Evolutionary conservation across 73 alveolate genomes (phyloP).

Genomic region (Blepharisma stoltei): DNA sequence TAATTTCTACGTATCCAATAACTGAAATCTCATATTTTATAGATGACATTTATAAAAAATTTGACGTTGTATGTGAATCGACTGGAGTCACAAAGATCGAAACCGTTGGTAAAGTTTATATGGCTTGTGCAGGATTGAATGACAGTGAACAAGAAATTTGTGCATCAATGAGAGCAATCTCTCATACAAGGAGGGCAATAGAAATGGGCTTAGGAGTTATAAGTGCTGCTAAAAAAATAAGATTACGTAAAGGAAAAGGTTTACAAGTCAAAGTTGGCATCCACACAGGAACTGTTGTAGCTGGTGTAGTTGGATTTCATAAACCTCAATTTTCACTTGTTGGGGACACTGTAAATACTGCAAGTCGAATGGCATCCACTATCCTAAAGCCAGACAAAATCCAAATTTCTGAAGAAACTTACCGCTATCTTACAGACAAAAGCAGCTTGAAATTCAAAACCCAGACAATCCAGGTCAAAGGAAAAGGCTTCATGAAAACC

Average conservation of each 20-base stretch:
- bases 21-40: conserved; percentile 47
- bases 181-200: conserved; percentile 17
- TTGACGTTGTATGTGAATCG: conserved; percentile 49
- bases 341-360: conserved; percentile 99
- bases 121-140: conserved; percentile 73
- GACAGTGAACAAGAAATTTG: conserved; percentile 46
- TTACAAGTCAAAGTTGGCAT: conserved; percentile 86
- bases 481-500: conserved; percentile 28
- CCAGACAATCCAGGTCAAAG: conserved; percentile 16
- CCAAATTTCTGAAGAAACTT: conserved; percentile 28
- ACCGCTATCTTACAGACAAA: background rate
- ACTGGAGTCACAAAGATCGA: conserved; percentile 48
- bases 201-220: conserved; percentile 13
- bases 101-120: conserved; percentile 70
- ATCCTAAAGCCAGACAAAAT: conserved; percentile 55
- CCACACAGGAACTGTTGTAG: conserved; percentile 93
- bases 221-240: background rate
- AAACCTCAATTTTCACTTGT: conserved; percentile 97
- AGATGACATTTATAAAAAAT: conserved; percentile 53
- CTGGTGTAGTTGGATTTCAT: conserved; percentile 97
- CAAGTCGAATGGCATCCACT: conserved; percentile 93
- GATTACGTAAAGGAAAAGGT: background rate
- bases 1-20: conserved; percentile 42
- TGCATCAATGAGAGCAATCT: background rate
- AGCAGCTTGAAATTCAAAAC: background rate